phyloP scores from a whole-genome alignment of 2,329 filamentous ascomycete species.

The Aspergillus calidoustus region DNA sequence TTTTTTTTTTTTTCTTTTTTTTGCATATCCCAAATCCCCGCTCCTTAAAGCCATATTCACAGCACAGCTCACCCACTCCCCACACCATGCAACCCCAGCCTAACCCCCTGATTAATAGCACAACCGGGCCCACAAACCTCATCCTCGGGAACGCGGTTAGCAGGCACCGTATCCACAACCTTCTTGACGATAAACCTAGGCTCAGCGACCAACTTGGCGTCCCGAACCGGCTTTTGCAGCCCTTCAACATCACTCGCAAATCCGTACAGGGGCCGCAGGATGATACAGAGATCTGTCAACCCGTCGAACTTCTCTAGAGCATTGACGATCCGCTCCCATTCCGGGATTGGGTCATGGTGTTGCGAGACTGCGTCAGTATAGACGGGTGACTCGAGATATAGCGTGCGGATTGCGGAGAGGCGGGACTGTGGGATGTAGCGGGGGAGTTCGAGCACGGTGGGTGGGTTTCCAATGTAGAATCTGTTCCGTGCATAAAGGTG shows the following conservation, averaged over 20 bases:
- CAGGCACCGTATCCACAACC: background rate
- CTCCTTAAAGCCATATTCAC: too few species aligned
- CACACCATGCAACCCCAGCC: too few species aligned
- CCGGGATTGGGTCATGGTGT: background rate
- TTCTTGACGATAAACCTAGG: background rate
- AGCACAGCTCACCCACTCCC: too few species aligned
- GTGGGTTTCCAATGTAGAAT: slow-evolving; percentile 14
- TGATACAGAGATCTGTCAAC: background rate
- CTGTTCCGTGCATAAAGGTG: slow-evolving; percentile 1
- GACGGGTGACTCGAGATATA: slow-evolving; percentile 1
- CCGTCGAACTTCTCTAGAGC: background rate
- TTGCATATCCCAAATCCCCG: too few species aligned
- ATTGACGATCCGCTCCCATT: background rate
- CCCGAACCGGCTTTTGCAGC: background rate
- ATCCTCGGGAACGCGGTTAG: too few species aligned
- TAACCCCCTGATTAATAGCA: too few species aligned
- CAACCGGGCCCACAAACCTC: too few species aligned
- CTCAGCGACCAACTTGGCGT: background rate
- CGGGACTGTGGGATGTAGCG: background rate
- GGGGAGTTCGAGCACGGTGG: slow-evolving; percentile 8
- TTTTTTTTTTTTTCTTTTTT: too few species aligned
- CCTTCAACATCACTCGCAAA: background rate
- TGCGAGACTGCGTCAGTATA: background rate
- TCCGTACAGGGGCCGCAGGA: background rate
- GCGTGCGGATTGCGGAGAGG: background rate